Evolutionary conservation across 495 filamentous ascomycete species (phyloP), one percentile per base, ranked within the genome.

Genomic region (Annulohypoxylon stygium): DNA sequence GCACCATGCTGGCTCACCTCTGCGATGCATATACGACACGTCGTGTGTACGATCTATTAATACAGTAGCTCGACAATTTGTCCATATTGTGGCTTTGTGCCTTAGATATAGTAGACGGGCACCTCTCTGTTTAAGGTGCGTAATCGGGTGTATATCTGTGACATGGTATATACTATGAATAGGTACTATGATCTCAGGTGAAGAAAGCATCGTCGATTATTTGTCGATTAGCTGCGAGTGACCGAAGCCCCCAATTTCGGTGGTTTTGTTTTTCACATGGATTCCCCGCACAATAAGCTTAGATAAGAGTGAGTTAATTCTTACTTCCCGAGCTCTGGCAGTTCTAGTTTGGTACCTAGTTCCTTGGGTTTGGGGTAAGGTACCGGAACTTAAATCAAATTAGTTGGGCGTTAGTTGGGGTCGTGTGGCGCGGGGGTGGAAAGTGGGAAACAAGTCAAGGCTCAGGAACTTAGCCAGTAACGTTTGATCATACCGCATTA

Each of bases 11-110:
- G 45, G 51, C 33, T 71, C 54, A 67, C 67, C 45, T 48, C 23
- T 63, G 34, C 60, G 30, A 25, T 74, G 77, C 75, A 79, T 78
- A 79, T 72, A 79, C 77, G 77, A 79, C 39, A 66, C 59, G 75
- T 73, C 57, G 58, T 71, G 39, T 37, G 10, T 14, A 33, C 14
- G 30, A 2, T 33, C 10, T 25, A 34, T 20, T 37, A n/a, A 37
- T 2, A 20, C 26, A 23, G 61, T 23, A 43, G 6, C 57, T 48
- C 16, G 33, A 37, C n/a, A 36, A 30, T 30, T 30, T 30, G 30
- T 30, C 30, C 2, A 30, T 30, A 30, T 30, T 30, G 5, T 30
- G 5, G 30, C 5, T 30, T 1, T 2, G 30, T 30, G 30, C 30
- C 3, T 30, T 30, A 30, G 30, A 30, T 30, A 30, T 4, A 30